Conservation (phyloP, 148 eudicot species). For the Spergularia marina region DNA sequence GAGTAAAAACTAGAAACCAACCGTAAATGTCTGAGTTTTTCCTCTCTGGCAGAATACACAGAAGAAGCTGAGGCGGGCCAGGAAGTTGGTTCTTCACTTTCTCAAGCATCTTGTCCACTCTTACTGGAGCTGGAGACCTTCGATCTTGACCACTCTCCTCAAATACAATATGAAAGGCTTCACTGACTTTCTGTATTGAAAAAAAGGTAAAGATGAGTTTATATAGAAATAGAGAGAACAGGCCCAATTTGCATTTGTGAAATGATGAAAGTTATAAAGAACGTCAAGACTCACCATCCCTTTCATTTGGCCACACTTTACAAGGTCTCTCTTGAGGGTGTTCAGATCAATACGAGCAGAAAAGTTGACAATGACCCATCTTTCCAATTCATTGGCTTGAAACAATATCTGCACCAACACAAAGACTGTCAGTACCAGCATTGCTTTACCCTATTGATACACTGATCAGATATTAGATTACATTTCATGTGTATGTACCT, state of each 20-base stretch:
- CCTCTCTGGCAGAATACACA: slow-evolving; percentile 45
- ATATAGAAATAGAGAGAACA: background rate
- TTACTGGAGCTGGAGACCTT: slow-evolving; percentile 36
- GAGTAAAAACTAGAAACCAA: background rate
- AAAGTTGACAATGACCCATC: slow-evolving; percentile 39
- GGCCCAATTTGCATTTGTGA: background rate
- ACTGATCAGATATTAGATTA: background rate
- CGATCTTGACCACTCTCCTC: slow-evolving; percentile 36
- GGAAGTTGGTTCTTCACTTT: slow-evolving; percentile 34
- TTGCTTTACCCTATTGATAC: background rate
- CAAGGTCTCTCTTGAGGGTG: slow-evolving; percentile 22
- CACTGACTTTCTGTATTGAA: slow-evolving; percentile 26
- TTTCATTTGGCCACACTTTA: slow-evolving; percentile 37
- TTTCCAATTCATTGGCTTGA: slow-evolving; percentile 17
- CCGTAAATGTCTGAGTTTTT: slow-evolving; percentile 46
- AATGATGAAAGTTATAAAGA: background rate
- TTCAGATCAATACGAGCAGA: slow-evolving; percentile 38
- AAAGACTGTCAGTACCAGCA: background rate
- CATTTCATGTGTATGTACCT: slow-evolving; percentile 16
- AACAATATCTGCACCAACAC: slow-evolving; percentile 29
- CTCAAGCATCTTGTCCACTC: slow-evolving; percentile 50
- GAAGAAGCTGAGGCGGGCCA: slow-evolving; percentile 34
- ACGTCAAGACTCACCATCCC: slow-evolving; percentile 31
- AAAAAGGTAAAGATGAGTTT: background rate
- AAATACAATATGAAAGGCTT: slow-evolving; percentile 30